Evolutionary conservation across 106 monocot species (phyloP), one percentile per base, ranked within the genome.

Genomic region (Amphibolis antarctica): DNA sequence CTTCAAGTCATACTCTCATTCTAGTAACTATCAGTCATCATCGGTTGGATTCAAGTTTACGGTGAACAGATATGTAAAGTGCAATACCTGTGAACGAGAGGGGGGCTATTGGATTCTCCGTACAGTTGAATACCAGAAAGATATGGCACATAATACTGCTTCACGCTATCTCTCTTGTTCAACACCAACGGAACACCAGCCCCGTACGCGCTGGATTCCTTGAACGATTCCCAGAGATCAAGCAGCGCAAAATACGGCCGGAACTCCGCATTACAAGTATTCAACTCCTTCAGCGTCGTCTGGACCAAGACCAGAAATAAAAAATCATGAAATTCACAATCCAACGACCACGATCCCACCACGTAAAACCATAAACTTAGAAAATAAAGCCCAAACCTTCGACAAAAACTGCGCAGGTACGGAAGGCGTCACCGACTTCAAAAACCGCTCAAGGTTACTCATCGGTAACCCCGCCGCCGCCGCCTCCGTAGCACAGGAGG

Each of bases 101-200:
- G 53, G 28, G 27, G 12, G 12, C 59, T 59, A 9, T 6, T 47
- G 28, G 72, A 45, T 63, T 72, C 72, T n/a, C 13, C 76, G 72
- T 85, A 91, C 53, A 91, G 74, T 55, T 91, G 90, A 46, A 91
- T 91, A 44, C 78, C 90, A 0, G 90, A 91, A 57, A 91, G 63
- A 70, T 79, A 91, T 0, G 90, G 90, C 4, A 91, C 90, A 45
- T 91, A 91, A 60, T 91, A 91, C 76, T 91, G 90, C 69, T 83
- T 66, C 46, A 91, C 80, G 17, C 65, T 47, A 44, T 85, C 78
- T 9, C 62, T 74, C 25, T 71, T 76, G 60, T 83, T 77, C 13
- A 86, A 59, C 21, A 91, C 71, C 45, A 91, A 51, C 1, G 90
- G 90, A 53, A 86, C 90, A 9, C 90, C 90, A 21, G 71, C 76